Evolutionary conservation across 768 basidiomycete genomes (phyloP), one percentile per base, ranked within the genome.

Genomic region (Lactifluus rugatus): DNA sequence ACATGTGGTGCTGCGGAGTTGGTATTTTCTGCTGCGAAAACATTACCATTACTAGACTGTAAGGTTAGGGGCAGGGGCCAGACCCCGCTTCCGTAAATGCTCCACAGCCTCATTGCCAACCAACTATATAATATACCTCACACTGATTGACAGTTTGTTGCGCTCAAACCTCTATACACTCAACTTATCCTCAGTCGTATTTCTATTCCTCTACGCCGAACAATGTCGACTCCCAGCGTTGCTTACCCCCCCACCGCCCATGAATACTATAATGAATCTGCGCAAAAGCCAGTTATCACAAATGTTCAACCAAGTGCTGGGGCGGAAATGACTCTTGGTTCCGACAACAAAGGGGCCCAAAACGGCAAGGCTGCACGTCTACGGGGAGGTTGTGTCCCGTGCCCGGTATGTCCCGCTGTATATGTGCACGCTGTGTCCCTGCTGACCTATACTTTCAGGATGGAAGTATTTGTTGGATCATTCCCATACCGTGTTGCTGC

Each of bases 381-480:
- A 32, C 32, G 60, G 9, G 60, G 60, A 32, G 60, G 60, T 51
- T 61, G 60, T 37, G 21, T 61, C 17, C 60, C 60, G 7, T 61
- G 60, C 58, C 60, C 60, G 41, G 60, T 61, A 48, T 37, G 52
- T 8, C 28, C 28, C 28, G 17, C 10, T 23, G 28, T 26, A 19
- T 50, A 34, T 23, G 9, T 37, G 2, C 9, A 3, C 19, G n/a
- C 17, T 37, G 17, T 34, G 34, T 16, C 21, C n/a, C 9, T 17
- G 25, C 44, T 51, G 32, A 51, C 31, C 14, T 25, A 11, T 47
- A 2, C 11, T n/a, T n/a, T 2, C 32, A 61, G 60, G 60, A 61
- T 36, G 60, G 60, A 41, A 57, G 56, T 26, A 39, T 61, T 17
- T 61, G 60, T 47, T 61, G 56, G 56, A 61, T 61, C 51, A 61